phyloP scores from a whole-genome alignment of 257 asterid species.

The Phtheirospermum japonicum region DNA sequence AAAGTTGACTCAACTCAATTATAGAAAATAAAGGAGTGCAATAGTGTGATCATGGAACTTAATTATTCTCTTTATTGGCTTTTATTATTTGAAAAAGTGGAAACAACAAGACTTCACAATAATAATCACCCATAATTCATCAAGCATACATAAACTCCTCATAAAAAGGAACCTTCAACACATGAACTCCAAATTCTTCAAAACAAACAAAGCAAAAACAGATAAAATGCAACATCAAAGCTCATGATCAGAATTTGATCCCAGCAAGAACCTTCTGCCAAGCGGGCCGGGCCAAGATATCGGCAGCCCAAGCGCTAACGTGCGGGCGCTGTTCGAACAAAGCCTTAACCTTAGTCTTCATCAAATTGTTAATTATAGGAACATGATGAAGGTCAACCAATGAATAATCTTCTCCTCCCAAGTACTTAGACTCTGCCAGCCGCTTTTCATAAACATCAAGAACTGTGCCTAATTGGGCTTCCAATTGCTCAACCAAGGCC shows the following conservation, averaged over 20 bases:
- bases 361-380: slow-evolving; percentile 39
- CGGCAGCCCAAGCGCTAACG: slow-evolving; percentile 42
- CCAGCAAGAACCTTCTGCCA: slow-evolving; percentile 39
- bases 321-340: slow-evolving; percentile 45
- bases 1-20: too few relatives aligned
- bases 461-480: slow-evolving; percentile 31
- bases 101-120: slow-evolving; percentile 1
- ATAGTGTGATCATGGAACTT: not conserved
- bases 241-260: too few relatives aligned
- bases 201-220: not conserved
- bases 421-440: slow-evolving; percentile 38
- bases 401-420: slow-evolving; percentile 45
- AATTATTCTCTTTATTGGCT: not conserved
- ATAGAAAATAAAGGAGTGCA: not conserved
- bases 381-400: slow-evolving; percentile 52
- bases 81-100: not conserved
- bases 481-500: slow-evolving; percentile 21
- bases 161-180: too few relatives aligned
- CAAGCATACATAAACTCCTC: not conserved
- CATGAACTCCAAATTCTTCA: not conserved
- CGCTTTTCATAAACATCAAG: slow-evolving; percentile 58
- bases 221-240: not conserved
- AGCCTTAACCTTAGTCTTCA: slow-evolving; percentile 38
- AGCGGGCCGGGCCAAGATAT: slow-evolving; percentile 50
- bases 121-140: not conserved